phyloP scores from a whole-genome alignment of 208 protist species.

The Acanthamoeba healyi region DNA sequence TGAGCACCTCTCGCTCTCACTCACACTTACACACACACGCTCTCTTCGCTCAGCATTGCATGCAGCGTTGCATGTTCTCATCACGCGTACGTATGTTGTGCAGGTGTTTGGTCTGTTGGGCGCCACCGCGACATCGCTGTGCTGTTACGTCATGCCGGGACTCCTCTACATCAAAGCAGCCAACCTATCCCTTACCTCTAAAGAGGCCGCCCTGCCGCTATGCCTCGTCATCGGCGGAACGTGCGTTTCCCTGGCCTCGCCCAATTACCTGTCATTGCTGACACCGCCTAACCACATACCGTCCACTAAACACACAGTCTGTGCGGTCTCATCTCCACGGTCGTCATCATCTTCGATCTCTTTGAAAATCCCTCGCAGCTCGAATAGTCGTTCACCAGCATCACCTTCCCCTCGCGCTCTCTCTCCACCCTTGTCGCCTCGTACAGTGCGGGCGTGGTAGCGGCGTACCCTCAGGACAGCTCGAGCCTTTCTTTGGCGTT shows the following conservation, averaged over 20 bases:
- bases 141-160: slow-evolving; percentile 48
- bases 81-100: too few relatives aligned
- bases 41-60: background rate
- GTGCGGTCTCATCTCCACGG: slow-evolving; percentile 1
- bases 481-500: too few relatives aligned
- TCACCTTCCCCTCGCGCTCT: too few relatives aligned
- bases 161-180: slow-evolving; percentile 44
- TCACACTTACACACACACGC: too few relatives aligned
- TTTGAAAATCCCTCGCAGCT: background rate
- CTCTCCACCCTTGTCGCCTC: too few relatives aligned
- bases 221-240: slow-evolving; percentile 8
- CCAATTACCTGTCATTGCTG: background rate
- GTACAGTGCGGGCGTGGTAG: too few relatives aligned
- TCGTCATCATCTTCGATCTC: slow-evolving; percentile 21
- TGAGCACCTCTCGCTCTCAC: too few relatives aligned
- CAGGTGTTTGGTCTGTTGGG: slow-evolving; percentile 55
- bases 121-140: slow-evolving; percentile 23
- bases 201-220: background rate
- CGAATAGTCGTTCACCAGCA: too few relatives aligned
- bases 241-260: background rate
- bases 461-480: too few relatives aligned
- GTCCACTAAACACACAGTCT: too few relatives aligned
- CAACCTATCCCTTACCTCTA: background rate
- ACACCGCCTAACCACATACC: too few relatives aligned
- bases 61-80: background rate